Percentiles rank a stretch among this genome's conserved stretches.
phyloP scores from a whole-genome alignment of 148 eudicot species.

The Chenopodium quinoa region DNA sequence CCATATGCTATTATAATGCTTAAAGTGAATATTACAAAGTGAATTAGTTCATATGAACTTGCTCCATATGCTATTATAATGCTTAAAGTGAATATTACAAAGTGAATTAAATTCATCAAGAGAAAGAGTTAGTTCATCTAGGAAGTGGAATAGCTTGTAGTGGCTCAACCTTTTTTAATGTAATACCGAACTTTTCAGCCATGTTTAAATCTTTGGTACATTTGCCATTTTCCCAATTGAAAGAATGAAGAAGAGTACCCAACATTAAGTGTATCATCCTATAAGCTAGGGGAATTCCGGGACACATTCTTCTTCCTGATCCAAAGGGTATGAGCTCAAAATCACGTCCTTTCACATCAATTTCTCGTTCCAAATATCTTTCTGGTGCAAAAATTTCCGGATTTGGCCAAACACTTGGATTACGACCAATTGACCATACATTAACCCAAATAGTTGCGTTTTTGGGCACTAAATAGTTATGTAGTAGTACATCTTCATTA shows the following conservation, averaged over 20 bases:
- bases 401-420: background rate
- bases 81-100: too few relatives aligned
- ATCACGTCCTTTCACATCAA: background rate
- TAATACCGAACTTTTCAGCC: background rate
- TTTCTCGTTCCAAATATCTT: background rate
- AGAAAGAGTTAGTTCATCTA: background rate
- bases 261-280: background rate
- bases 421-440: background rate
- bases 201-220: background rate
- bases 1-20: too few relatives aligned
- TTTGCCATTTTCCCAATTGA: background rate
- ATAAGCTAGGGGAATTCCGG: background rate
- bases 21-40: too few relatives aligned
- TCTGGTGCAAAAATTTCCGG: background rate
- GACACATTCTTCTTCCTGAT: background rate
- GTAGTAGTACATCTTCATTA: background rate
- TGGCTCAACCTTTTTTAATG: background rate
- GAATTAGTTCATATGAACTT: too few relatives aligned
- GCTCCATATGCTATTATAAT: too few relatives aligned
- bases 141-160: background rate
- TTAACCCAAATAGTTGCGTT: background rate
- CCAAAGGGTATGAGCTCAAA: background rate
- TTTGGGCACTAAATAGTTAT: background rate
- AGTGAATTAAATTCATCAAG: too few relatives aligned
- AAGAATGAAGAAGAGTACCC: background rate